These are phyloP conservation scores for Schoenoplectus tabernaemontani DNA, from an alignment of 202 grass and related monocot species.

Conservation along the genomic window DNA sequence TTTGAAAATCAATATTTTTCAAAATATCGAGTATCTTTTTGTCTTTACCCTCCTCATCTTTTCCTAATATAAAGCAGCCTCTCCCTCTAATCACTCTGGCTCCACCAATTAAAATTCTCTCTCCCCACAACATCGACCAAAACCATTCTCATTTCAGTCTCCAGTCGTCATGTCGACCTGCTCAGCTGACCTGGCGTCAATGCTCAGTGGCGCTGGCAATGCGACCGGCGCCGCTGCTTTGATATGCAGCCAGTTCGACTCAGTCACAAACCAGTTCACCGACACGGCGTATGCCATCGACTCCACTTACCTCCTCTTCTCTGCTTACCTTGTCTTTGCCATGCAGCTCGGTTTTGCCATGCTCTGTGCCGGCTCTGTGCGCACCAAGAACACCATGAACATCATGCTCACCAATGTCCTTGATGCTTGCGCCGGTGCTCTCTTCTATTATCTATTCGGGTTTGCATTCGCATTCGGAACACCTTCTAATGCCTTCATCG, in stretches of 20 bases:
- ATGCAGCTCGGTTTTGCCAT: constrained; percentile 99
- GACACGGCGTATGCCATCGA: constrained; percentile 66
- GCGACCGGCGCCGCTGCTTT: constrained; percentile 51
- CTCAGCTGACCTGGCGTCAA: constrained; percentile 41
- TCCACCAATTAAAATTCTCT: neutral
- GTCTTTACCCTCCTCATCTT: neutral
- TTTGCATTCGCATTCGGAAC: constrained; percentile 87
- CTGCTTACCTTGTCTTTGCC: constrained; percentile 88
- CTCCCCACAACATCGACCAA: neutral
- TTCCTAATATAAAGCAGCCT: neutral
- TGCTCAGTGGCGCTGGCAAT: constrained; percentile 44
- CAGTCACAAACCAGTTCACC: constrained; percentile 32
- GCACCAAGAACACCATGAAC: constrained; percentile 99
- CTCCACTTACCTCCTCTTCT: constrained; percentile 88
- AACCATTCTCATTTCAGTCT: neutral
- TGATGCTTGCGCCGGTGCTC: constrained; percentile 64
- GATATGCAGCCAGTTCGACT: constrained; percentile 40
- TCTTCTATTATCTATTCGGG: constrained; percentile 96
- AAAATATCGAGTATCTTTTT: neutral
- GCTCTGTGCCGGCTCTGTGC: constrained; percentile 80
- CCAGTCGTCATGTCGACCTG: constrained; percentile 48
- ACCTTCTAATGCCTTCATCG: constrained; percentile 85
- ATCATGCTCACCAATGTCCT: constrained; percentile 99
- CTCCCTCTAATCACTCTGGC: neutral
- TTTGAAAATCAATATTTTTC: neutral